These are phyloP conservation scores for Calonectria fujianensis DNA, from an alignment of 2,329 filamentous ascomycete genomes.

Conservation along the genomic window DNA sequence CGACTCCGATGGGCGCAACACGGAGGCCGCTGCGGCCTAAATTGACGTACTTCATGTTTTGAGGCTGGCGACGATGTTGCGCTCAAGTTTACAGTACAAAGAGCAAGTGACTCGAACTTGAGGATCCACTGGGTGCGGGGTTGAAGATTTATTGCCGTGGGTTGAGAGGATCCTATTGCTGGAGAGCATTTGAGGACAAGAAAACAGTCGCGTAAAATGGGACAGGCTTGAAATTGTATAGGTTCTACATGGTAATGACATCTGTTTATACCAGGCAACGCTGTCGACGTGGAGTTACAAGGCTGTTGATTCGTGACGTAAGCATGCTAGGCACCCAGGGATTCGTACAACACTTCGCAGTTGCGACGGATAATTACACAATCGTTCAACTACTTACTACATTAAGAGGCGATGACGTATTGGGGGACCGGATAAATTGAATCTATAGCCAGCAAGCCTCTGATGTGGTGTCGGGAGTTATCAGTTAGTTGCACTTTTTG, in stretches of 20 bases:
- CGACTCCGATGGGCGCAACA: neutral
- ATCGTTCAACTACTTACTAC: neutral
- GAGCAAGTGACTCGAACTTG: neutral
- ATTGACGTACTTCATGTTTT: slow-evolving; percentile 13
- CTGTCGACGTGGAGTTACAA: neutral
- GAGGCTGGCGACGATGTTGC: neutral
- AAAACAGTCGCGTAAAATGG: neutral
- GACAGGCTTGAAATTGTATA: neutral
- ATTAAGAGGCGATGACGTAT: neutral
- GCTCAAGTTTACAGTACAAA: neutral
- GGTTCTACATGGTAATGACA: too few species aligned
- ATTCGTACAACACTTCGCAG: neutral
- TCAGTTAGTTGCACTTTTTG: too few species aligned
- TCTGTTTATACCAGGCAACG: neutral
- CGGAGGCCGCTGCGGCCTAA: slow-evolving; percentile 14
- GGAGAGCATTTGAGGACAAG: neutral
- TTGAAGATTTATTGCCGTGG: neutral
- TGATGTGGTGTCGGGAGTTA: too few species aligned
- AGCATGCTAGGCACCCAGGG: neutral
- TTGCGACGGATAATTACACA: neutral
- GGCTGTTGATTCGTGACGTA: neutral
- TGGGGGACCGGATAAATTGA: neutral
- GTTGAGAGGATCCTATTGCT: neutral
- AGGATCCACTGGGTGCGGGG: neutral
- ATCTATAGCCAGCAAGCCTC: neutral